Conservation (phyloP, 2,329 filamentous ascomycete species). For the Alternaria dauci region DNA sequence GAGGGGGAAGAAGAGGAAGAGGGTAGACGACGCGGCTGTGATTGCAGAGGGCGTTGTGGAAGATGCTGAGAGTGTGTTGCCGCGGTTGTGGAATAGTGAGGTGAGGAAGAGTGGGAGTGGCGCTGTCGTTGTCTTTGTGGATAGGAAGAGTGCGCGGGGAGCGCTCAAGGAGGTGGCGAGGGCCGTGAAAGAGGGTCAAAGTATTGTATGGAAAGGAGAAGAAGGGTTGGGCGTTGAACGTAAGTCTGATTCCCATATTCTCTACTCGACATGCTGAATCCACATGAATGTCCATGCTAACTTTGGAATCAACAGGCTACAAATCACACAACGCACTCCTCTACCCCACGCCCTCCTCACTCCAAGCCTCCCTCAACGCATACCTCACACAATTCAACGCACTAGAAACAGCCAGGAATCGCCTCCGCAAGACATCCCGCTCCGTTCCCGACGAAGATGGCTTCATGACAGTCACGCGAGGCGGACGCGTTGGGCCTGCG, state of each 20-base stretch:
- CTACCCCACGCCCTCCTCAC: constrained; percentile 71
- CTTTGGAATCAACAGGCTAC: constrained; percentile 58
- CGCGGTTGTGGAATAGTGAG: constrained; percentile 75
- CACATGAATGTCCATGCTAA: background rate
- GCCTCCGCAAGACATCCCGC: constrained; percentile 68
- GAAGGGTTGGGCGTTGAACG: constrained; percentile 60
- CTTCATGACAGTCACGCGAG: constrained; percentile 89
- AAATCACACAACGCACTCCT: constrained; percentile 71
- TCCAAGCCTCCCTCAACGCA: constrained; percentile 80
- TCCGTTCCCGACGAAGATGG: constrained; percentile 92
- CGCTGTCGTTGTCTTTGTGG: constrained; percentile 83
- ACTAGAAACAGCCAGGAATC: constrained; percentile 71
- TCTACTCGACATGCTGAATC: background rate
- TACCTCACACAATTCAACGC: constrained; percentile 83
- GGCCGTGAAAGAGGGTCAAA: constrained; percentile 64
- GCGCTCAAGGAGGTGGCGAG: constrained; percentile 78
- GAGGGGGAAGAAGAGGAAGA: constrained; percentile 65
- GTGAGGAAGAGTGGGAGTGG: constrained; percentile 78
- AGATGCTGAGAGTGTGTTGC: constrained; percentile 69
- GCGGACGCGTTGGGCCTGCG: constrained; percentile 74
- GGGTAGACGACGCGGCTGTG: constrained; percentile 42
- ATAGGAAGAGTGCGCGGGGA: constrained; percentile 77
- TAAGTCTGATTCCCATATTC: constrained; percentile 43
- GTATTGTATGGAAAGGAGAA: constrained; percentile 72
- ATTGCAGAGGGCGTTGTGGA: constrained; percentile 56